Conservation (phyloP, 805 yeast species). For the Spathaspora girioi region DNA sequence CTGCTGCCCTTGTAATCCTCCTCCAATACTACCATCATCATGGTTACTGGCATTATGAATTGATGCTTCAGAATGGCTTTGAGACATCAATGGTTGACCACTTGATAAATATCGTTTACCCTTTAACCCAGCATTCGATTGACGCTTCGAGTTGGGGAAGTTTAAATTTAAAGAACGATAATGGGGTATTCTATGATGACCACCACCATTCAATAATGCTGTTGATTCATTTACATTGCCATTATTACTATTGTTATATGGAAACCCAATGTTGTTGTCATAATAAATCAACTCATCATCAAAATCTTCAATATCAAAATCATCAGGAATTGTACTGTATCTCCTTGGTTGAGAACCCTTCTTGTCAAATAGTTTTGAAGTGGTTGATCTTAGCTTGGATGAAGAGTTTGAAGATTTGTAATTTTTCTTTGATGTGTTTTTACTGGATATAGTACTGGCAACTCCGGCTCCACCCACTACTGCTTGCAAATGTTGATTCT, state of each 20-base stretch:
- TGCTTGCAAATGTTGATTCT: background rate
- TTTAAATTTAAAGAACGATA: slow-evolving; percentile 38
- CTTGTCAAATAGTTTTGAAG: slow-evolving; percentile 69
- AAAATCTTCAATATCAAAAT: slow-evolving; percentile 50
- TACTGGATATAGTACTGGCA: slow-evolving; percentile 13
- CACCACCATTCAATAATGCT: slow-evolving; percentile 21
- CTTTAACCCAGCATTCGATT: slow-evolving; percentile 15
- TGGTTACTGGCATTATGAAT: slow-evolving; percentile 6
- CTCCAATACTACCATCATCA: slow-evolving; percentile 1
- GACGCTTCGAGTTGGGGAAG: slow-evolving; percentile 17
- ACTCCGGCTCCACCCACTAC: background rate
- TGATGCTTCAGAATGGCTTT: slow-evolving; percentile 4
- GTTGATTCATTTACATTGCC: slow-evolving; percentile 26
- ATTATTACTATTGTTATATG: slow-evolving; percentile 21
- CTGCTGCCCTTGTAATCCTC: slow-evolving; percentile 3
- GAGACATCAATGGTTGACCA: slow-evolving; percentile 24
- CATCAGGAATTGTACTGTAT: slow-evolving; percentile 69
- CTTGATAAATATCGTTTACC: slow-evolving; percentile 35
- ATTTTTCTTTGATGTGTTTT: slow-evolving; percentile 20
- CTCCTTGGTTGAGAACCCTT: slow-evolving; percentile 71
- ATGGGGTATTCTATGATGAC: slow-evolving; percentile 32
- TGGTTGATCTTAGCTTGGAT: slow-evolving; percentile 57
- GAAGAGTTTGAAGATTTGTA: slow-evolving; percentile 27
- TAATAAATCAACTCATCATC: slow-evolving; percentile 51
- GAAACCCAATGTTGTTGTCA: slow-evolving; percentile 38